Conservation (phyloP, 1,139 yeast genomes). For the Taphrina pruni region DNA sequence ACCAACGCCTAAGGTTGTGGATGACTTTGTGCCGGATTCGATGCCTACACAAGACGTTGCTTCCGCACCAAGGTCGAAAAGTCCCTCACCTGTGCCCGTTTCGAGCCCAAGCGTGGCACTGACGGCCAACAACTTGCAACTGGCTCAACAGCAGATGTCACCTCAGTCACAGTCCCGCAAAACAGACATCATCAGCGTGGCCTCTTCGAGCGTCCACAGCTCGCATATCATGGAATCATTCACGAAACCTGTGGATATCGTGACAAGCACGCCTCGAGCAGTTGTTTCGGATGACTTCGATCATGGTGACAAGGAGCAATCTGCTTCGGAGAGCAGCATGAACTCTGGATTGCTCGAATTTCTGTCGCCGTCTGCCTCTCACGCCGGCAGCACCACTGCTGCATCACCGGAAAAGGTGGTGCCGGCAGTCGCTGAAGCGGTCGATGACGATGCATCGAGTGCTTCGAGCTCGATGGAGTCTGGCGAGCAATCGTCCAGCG, state of each 20-base stretch:
- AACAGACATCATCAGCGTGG: constrained; percentile 9
- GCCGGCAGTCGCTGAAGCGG: not conserved
- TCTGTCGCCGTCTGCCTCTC: not conserved
- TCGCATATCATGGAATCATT: constrained; percentile 5
- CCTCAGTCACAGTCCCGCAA: constrained; percentile 8
- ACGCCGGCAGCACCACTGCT: not conserved
- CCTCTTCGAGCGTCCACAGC: constrained; percentile 13
- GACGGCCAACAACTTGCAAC: constrained; percentile 1
- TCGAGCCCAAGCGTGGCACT: not conserved
- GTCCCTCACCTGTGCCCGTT: no score
- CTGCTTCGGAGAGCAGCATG: not conserved
- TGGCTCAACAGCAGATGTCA: constrained; percentile 3
- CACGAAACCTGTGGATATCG: not conserved
- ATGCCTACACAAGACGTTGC: not conserved
- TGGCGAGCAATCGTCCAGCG: constrained; percentile 1
- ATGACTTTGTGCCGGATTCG: no score
- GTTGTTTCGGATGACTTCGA: not conserved
- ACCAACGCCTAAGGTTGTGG: no score
- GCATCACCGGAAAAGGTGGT: not conserved
- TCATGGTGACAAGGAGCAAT: not conserved
- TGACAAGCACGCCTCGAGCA: not conserved
- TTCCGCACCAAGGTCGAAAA: not conserved
- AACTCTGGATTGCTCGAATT: not conserved
- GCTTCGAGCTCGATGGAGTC: constrained; percentile 27
- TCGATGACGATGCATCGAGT: constrained; percentile 2